Base-by-base conservation (phyloP, 805 yeast species). In the Komagataella populi region DNA sequence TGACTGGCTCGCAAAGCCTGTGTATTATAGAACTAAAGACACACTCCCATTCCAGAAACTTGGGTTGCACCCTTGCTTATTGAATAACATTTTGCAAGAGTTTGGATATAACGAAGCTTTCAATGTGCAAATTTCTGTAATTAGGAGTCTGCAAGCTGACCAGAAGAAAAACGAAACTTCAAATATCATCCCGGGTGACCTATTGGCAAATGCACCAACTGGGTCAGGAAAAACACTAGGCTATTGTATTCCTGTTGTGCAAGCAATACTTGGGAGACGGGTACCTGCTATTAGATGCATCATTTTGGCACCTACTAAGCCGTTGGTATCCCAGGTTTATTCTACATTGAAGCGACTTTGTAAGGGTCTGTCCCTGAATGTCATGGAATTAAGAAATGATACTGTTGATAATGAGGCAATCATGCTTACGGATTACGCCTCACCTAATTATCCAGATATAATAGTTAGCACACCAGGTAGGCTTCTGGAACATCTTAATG, bases 151-250 rank as follows among this genome's bases (percentile, higher is more conserved):
- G 45, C 63, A 81, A 39, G 62, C 63, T 57, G 81, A 74, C 57
- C 63, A 73, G 56, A 58, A 67, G 7, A 62, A 64, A 8, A 69
- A 63, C 53, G 66, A 59, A 51, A 54, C 70, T 23, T 66, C 70
- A 46, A 83, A 87, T 1, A 79, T 73, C 51, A 70, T 77, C 46
- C 70, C 71, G 52, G 91, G 91, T 22, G 96, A 93, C 65, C 65
- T 89, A 17, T 70, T 91, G 47, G 96, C 91, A 5, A 90, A 91
- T 65, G 96, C 99, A 1, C 79, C 95, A 8, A 91, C 99, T 0
- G 99, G 99, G 46, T 85, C 96, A 0, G 99, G 99, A 60, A 91
- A 91, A 63, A 91, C 99, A 0, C 70, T 93, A 51, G 95, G 96
- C 2, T 91, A 91, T 60, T 73, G 81, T 49, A 73, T 91, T 2